Evolutionary conservation across 1,284 basidiomycete genomes (phyloP).

Genomic region (Heterobasidion parviporum): DNA sequence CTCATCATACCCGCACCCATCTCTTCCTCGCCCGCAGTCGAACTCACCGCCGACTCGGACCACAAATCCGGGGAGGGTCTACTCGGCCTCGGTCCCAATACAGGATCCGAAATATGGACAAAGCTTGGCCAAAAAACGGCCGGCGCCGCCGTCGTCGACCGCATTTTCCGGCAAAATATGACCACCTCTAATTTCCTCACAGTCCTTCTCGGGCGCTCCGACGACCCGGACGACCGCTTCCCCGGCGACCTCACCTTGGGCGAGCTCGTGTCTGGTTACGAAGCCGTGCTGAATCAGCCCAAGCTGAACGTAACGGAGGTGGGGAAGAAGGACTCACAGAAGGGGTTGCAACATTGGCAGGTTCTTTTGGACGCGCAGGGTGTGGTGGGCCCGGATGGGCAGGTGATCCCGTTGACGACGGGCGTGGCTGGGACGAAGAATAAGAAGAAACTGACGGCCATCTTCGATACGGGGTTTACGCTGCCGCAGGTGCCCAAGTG

Average conservation of each 20-base stretch:
- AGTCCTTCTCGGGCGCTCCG: constrained; percentile 54
- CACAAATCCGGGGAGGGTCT: constrained; percentile 46
- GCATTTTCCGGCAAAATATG: constrained; percentile 51
- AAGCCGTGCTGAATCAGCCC: constrained; percentile 52
- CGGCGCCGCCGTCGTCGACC: constrained; percentile 50
- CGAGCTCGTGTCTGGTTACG: constrained; percentile 46
- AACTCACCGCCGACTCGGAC: constrained; percentile 46
- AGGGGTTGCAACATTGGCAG: constrained; percentile 71
- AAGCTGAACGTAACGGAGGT: constrained; percentile 62
- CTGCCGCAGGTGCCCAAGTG: constrained; percentile 52
- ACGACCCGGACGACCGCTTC: constrained; percentile 32
- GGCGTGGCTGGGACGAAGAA: constrained; percentile 17
- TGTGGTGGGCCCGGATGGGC: constrained; percentile 66
- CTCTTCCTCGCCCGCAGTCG: constrained; percentile 38
- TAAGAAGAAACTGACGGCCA: constrained; percentile 43
- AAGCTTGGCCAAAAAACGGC: constrained; percentile 35
- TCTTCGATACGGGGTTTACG: constrained; percentile 70
- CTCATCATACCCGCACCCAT: constrained; percentile 49
- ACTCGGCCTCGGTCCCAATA: constrained; percentile 67
- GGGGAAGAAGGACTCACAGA: constrained; percentile 33
- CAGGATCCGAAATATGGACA: constrained; percentile 55
- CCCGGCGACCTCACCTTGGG: constrained; percentile 54
- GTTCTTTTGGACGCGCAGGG: constrained; percentile 54
- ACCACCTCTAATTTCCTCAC: constrained; percentile 58
- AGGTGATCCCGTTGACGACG: constrained; percentile 63